These are phyloP conservation scores for Sporormia fimetaria DNA, from an alignment of 495 filamentous ascomycete genomes.

Conservation along the genomic window DNA sequence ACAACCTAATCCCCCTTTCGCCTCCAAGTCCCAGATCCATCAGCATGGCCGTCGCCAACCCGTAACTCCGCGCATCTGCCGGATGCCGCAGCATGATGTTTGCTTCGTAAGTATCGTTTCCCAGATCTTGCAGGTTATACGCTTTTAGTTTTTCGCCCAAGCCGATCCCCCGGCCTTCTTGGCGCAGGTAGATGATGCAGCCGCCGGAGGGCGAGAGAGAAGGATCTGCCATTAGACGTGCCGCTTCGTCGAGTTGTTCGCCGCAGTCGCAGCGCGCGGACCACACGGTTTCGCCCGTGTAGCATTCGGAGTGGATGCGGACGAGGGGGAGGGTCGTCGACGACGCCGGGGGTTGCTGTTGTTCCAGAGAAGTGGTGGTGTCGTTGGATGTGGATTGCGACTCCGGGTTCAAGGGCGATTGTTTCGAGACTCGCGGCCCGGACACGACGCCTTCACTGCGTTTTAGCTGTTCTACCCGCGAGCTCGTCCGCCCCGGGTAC, in stretches of 20 bases:
- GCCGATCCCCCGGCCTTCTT: slow-evolving; percentile 93
- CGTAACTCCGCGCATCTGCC: slow-evolving; percentile 88
- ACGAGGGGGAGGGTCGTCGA: slow-evolving; percentile 51
- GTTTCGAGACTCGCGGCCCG: not conserved
- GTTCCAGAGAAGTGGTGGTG: not conserved
- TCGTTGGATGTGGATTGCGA: slow-evolving; percentile 3
- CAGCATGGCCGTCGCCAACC: slow-evolving; percentile 87
- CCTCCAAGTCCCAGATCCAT: slow-evolving; percentile 64
- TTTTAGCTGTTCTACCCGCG: slow-evolving; percentile 41
- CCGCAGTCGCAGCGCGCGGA: slow-evolving; percentile 95
- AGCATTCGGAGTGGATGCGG: slow-evolving; percentile 95
- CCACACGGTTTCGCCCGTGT: slow-evolving; percentile 97
- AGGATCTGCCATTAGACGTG: slow-evolving; percentile 79
- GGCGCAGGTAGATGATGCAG: slow-evolving; percentile 87
- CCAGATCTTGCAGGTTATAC: slow-evolving; percentile 93
- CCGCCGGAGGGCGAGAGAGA: slow-evolving; percentile 54
- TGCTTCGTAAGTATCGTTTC: slow-evolving; percentile 90
- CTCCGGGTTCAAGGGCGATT: too few species aligned
- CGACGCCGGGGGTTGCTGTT: not conserved
- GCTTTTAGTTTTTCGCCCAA: slow-evolving; percentile 93
- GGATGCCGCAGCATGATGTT: slow-evolving; percentile 86
- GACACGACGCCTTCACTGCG: slow-evolving; percentile 23
- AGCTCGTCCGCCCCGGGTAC: slow-evolving; percentile 67
- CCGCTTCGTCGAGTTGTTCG: slow-evolving; percentile 94
- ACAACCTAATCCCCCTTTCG: slow-evolving; percentile 59